Percentiles rank a stretch among this genome's conserved stretches.
phyloP scores from a whole-genome alignment of 2,329 filamentous ascomycete genomes.

The Plectosphaerella sp. region DNA sequence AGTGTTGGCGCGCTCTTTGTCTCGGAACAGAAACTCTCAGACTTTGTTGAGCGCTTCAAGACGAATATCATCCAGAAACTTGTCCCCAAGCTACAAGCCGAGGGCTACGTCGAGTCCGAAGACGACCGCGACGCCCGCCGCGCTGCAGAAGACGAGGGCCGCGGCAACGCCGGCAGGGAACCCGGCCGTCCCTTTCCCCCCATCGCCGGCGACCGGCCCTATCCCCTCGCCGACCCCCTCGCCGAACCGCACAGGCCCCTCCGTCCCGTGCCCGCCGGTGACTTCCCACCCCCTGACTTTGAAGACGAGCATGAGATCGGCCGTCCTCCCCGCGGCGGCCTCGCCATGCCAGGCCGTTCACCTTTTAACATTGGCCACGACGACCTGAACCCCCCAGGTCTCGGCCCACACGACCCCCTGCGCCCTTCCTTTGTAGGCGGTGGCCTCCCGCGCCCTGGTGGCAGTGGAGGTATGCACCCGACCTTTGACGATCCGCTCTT shows the following conservation, averaged over 20 bases:
- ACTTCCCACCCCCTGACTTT: slow-evolving; percentile 84
- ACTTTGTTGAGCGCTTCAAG: slow-evolving; percentile 70
- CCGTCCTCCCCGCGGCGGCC: slow-evolving; percentile 52
- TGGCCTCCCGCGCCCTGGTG: slow-evolving; percentile 51
- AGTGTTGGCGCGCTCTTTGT: slow-evolving; percentile 66
- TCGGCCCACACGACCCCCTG: slow-evolving; percentile 82
- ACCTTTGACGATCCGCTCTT: slow-evolving; percentile 92
- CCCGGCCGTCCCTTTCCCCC: slow-evolving; percentile 26
- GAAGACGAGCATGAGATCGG: slow-evolving; percentile 90
- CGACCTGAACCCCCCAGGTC: slow-evolving; percentile 80
- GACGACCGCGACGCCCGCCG: slow-evolving; percentile 34
- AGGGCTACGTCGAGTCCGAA: slow-evolving; percentile 66
- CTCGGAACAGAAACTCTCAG: slow-evolving; percentile 62
- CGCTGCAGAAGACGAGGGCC: slow-evolving; percentile 35
- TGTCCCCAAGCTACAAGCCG: slow-evolving; percentile 69
- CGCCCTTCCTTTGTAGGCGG: slow-evolving; percentile 61
- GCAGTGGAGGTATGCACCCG: slow-evolving; percentile 85
- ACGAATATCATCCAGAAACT: slow-evolving; percentile 80
- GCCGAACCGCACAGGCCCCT: slow-evolving; percentile 53
- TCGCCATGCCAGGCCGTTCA: slow-evolving; percentile 37
- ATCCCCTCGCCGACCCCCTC: slow-evolving; percentile 63
- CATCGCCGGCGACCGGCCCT: slow-evolving; percentile 28
- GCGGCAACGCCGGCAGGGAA: slow-evolving; percentile 33
- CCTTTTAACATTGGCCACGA: slow-evolving; percentile 74
- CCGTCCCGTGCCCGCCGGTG: slow-evolving; percentile 62